A percentile compares a stretch with the other conserved stretches of the same genome.
phyloP scores from a whole-genome alignment of 2,329 filamentous ascomycete genomes.

The Calonectria leucothoes region DNA sequence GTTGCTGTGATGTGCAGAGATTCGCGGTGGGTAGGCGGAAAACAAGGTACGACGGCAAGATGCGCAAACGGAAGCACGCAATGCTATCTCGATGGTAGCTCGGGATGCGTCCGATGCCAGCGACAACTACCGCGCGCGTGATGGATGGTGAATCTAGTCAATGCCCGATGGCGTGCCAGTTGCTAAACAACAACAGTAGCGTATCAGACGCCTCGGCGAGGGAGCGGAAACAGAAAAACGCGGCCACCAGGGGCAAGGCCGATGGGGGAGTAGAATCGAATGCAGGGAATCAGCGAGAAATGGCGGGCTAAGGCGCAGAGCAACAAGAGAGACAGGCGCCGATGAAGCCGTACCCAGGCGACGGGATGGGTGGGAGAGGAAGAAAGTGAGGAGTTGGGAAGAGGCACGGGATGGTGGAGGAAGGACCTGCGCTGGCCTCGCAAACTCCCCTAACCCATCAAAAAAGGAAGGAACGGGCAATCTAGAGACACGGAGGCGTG shows the following conservation, averaged over 20 bases:
- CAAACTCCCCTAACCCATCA: constrained; percentile 59
- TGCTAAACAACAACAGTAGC: constrained; percentile 21
- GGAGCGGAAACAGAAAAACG: constrained; percentile 21
- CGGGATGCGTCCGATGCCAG: constrained; percentile 21
- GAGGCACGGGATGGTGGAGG: constrained; percentile 53
- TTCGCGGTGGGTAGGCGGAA: constrained; percentile 28
- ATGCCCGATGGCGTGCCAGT: constrained; percentile 25
- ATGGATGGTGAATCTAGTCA: constrained; percentile 28
- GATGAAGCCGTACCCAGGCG: constrained; percentile 46
- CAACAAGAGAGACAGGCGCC: constrained; percentile 33
- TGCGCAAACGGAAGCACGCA: neutral
- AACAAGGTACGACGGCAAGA: neutral
- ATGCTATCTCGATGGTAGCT: constrained; percentile 27
- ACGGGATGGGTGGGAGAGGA: constrained; percentile 49
- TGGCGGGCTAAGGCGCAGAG: constrained; percentile 30
- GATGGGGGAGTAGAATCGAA: constrained; percentile 20
- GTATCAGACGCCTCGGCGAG: constrained; percentile 25
- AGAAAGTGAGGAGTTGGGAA: constrained; percentile 52
- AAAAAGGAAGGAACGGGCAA: constrained; percentile 52
- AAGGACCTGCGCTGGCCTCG: constrained; percentile 52
- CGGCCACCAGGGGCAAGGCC: constrained; percentile 25
- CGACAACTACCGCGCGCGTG: constrained; percentile 20
- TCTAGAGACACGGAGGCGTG: constrained; percentile 45
- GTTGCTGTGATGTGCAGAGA: constrained; percentile 25
- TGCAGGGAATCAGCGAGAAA: constrained; percentile 21